Percentiles rank a stretch among this genome's conserved stretches.
phyloP scores from a whole-genome alignment of 345 rosid genomes.

The Anacardium occidentale region DNA sequence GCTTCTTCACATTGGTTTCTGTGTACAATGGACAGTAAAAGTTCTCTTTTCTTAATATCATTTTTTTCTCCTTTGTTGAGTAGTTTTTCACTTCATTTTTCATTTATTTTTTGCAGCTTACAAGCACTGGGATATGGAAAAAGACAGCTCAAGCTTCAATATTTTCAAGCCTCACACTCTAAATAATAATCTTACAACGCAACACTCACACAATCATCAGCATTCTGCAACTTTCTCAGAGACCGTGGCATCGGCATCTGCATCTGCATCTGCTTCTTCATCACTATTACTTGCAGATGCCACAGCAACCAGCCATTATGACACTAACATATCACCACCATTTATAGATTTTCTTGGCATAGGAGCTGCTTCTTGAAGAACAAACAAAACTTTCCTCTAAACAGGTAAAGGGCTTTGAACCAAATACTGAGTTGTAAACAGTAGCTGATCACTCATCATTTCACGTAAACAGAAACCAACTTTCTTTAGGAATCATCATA shows the following conservation, averaged over 20 bases:
- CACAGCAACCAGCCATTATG: constrained; percentile 28
- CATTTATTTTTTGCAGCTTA: constrained; percentile 24
- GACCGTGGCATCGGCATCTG: constrained; percentile 42
- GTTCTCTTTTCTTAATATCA: background rate
- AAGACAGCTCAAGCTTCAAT: constrained; percentile 27
- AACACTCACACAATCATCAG: constrained; percentile 30
- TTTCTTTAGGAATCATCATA: background rate
- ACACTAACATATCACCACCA: constrained; percentile 33
- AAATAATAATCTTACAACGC: constrained; percentile 22
- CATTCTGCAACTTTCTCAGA: constrained; percentile 31
- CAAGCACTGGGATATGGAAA: constrained; percentile 18
- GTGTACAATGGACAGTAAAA: background rate
- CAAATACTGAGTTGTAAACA: constrained; percentile 6
- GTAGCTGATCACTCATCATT: constrained; percentile 12
- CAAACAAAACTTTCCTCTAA: constrained; percentile 11
- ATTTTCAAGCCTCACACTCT: constrained; percentile 16
- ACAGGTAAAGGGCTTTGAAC: constrained; percentile 11
- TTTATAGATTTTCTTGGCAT: constrained; percentile 68
- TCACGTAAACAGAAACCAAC: constrained; percentile 6
- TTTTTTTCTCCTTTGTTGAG: background rate
- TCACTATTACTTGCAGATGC: constrained; percentile 33
- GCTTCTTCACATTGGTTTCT: constrained; percentile 2
- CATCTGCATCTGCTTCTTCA: constrained; percentile 39
- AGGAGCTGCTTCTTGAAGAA: constrained; percentile 37
- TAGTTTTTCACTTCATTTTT: background rate